A percentile compares a stretch with the other conserved stretches of the same genome.
Conservation (phyloP, 257 asterid species). For the Gardenia jasminoides region DNA sequence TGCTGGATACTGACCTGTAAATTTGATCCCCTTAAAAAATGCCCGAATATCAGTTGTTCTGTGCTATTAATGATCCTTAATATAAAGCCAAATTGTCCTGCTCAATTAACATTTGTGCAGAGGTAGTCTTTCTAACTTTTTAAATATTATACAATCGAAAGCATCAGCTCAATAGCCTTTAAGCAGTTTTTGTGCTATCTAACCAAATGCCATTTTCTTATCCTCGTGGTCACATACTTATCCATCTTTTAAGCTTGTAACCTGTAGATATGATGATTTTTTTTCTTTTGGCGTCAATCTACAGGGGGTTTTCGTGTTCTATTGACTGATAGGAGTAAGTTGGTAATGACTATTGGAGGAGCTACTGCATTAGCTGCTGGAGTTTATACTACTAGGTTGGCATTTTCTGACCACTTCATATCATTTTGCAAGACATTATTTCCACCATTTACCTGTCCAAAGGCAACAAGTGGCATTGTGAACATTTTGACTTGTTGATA, state of each 20-base stretch:
- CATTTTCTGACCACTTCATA: conserved; percentile 11
- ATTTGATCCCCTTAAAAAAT: not conserved
- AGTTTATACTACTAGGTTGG: conserved; percentile 89
- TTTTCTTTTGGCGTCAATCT: conserved; percentile 22
- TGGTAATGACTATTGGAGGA: conserved; percentile 93
- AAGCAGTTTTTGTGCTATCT: not conserved
- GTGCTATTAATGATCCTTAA: not conserved
- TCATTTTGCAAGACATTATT: not conserved
- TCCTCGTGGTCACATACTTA: not conserved
- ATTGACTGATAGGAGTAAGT: conserved; percentile 79
- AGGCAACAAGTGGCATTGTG: not conserved
- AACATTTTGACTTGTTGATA: not conserved
- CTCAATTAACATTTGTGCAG: not conserved
- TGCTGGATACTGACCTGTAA: not conserved
- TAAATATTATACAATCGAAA: too few relatives aligned
- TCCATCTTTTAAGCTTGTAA: not conserved
- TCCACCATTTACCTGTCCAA: not conserved
- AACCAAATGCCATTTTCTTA: not conserved
- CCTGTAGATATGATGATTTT: conserved; percentile 12
- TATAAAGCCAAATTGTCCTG: not conserved
- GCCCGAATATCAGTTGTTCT: not conserved
- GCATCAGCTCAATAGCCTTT: not conserved
- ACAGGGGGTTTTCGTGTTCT: conserved; percentile 80
- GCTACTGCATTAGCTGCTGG: conserved; percentile 99
- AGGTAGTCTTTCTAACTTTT: not conserved